A percentile compares a stretch with the other conserved stretches of the same genome.
Conservation (phyloP, 78 protist genomes). For the Dictyostelium intermedium region DNA sequence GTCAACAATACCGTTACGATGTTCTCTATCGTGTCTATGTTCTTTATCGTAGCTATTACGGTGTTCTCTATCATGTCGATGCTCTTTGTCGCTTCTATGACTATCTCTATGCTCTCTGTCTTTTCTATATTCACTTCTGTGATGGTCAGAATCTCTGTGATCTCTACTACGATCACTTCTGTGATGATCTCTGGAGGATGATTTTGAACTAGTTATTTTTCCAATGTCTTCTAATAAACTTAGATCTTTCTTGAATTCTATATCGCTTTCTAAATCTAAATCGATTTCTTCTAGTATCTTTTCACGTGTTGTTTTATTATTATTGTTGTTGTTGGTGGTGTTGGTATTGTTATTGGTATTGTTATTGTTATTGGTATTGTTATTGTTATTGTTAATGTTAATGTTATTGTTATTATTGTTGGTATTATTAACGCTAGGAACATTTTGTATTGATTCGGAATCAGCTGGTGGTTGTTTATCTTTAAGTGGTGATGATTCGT, state of each 20-base stretch:
- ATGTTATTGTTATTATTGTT: no score
- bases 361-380: no score
- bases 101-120: background rate
- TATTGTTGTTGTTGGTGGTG: no score
- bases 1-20: background rate
- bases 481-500: background rate
- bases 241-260: conserved; percentile 23
- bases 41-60: no score
- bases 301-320: background rate
- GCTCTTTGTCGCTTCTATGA: background rate
- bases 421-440: background rate
- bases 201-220: background rate
- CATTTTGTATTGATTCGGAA: background rate
- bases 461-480: background rate
- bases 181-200: background rate
- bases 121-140: background rate
- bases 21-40: background rate
- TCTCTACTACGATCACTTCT: background rate
- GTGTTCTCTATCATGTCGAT: background rate
- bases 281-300: background rate
- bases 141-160: background rate
- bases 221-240: conserved; percentile 12
- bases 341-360: no score
- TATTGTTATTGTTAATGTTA: no score
- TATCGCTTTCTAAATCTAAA: conserved; percentile 27